phyloP scores from a whole-genome alignment of 78 protist species.

The Polysphondylium violaceum region DNA sequence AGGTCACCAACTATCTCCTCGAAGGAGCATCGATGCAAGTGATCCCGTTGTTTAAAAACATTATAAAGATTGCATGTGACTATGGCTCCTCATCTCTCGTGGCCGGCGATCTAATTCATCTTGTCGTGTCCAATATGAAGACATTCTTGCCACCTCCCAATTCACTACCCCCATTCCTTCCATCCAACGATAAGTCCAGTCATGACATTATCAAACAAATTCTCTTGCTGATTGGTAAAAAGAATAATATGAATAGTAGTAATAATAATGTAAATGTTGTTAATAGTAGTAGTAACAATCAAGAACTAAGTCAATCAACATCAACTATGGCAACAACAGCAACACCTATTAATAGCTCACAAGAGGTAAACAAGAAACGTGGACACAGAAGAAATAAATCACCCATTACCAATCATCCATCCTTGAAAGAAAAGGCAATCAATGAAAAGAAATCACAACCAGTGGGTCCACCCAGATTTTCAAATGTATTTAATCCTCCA shows the following conservation, averaged over 20 bases:
- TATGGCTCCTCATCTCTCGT: conserved; percentile 29
- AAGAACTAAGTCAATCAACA: conserved; percentile 23
- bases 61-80: conserved; percentile 57
- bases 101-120: conserved; percentile 60
- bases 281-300: too few species aligned
- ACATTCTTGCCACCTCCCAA: background rate
- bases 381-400: conserved; percentile 70
- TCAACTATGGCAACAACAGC: conserved; percentile 2
- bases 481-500: conserved; percentile 53
- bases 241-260: too few species aligned
- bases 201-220: conserved; percentile 55
- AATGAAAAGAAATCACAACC: conserved; percentile 63
- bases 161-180: conserved; percentile 36
- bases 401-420: conserved; percentile 67
- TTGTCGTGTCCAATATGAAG: conserved; percentile 25
- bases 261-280: too few species aligned
- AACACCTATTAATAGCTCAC: background rate
- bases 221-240: background rate
- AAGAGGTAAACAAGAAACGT: conserved; percentile 16
- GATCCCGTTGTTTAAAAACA: conserved; percentile 60
- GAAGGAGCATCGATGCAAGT: conserved; percentile 34
- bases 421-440: conserved; percentile 52
- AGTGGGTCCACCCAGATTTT: conserved; percentile 50
- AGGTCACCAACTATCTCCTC: conserved; percentile 17
- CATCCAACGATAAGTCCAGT: conserved; percentile 52